Base-by-base conservation (phyloP, 73 alveolate genomes). In the Paramecium pentaurelia region DNA sequence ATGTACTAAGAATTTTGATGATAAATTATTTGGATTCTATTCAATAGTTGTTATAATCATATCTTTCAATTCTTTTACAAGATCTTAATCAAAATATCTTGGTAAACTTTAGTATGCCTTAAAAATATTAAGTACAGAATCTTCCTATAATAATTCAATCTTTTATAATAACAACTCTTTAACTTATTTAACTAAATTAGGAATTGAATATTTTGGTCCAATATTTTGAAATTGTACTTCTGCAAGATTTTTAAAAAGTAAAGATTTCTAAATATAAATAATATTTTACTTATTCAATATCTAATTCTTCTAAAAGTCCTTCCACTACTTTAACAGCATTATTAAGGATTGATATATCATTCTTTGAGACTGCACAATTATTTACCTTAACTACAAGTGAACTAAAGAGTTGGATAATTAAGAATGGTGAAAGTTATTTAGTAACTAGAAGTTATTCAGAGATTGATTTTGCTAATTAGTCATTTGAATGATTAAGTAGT, bases 31-130 rank as follows among this genome's bases (percentile, higher is more conserved):
- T 12, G 87, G 87, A 38, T 73, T 73, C 27, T 73, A 14, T 11
- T 73, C 87, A 73, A 73, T 73, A 7, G 87, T 73, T 14, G 87
- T 73, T 8, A 40, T n/a, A 7, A 73, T 73, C 87, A 73, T 73
- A n/a, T 73, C 87, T 40, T 11, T 73, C 7, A 73, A 38, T 73
- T 73, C 87, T 73, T 38, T 73, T 1, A 73, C 9, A 2, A 73
- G 60, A 16, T 73, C 87, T 16, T 73, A 4, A 4, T 73, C 87
- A 73, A 73, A 73, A 7, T 73, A 73, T 73, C 34, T 73, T 34
- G 87, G 87, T 34, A 73, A 20, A 73, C 32, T 9, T 16, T 8
- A 9, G 8, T 73, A 73, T 2, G 42, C 87, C 32, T 44, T 73
- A 20, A 73, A 40, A 25, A 73, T 73, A 73, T 73, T 73, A 8